Evolutionary conservation across 768 basidiomycete genomes (phyloP).

Genomic region (Leucocoprinus leucothites): DNA sequence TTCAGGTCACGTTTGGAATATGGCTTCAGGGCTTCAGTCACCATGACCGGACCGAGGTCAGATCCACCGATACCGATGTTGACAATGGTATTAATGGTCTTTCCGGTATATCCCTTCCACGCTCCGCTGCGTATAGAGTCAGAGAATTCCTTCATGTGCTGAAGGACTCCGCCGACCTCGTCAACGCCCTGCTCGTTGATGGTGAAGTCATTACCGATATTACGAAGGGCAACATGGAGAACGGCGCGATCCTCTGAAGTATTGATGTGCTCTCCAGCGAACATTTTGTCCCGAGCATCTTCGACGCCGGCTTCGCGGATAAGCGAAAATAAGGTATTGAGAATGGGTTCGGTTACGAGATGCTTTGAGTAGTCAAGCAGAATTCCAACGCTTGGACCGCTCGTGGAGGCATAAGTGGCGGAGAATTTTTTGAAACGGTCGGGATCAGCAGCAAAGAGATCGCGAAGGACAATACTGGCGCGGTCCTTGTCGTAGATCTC

Average conservation of each 20-base stretch:
- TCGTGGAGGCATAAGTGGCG: constrained; percentile 63
- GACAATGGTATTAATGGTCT: constrained; percentile 90
- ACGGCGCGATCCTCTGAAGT: constrained; percentile 98
- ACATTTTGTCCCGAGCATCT: constrained; percentile 87
- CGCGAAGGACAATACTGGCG: constrained; percentile 77
- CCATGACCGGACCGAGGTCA: constrained; percentile 98
- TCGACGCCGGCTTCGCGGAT: constrained; percentile 87
- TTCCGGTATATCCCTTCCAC: constrained; percentile 98
- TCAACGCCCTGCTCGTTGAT: constrained; percentile 80
- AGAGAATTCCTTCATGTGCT: constrained; percentile 90
- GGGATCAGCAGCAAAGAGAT: constrained; percentile 90
- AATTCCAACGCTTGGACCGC: constrained; percentile 71
- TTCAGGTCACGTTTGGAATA: constrained; percentile 89
- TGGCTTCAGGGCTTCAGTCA: constrained; percentile 92
- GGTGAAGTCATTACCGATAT: constrained; percentile 62
- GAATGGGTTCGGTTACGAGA: constrained; percentile 83
- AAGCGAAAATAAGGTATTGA: constrained; percentile 72
- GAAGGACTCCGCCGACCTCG: constrained; percentile 79
- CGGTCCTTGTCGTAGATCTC: constrained; percentile 71
- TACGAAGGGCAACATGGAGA: constrained; percentile 89
- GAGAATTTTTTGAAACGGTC: constrained; percentile 85
- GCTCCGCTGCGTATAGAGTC: constrained; percentile 79
- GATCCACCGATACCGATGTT: constrained; percentile 99
- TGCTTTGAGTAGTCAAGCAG: constrained; percentile 98
- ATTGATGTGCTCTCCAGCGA: constrained; percentile 95